A percentile compares a stretch with the other conserved stretches of the same genome.
phyloP scores from a whole-genome alignment of 768 basidiomycete species.

The Leccinum arenicola region DNA sequence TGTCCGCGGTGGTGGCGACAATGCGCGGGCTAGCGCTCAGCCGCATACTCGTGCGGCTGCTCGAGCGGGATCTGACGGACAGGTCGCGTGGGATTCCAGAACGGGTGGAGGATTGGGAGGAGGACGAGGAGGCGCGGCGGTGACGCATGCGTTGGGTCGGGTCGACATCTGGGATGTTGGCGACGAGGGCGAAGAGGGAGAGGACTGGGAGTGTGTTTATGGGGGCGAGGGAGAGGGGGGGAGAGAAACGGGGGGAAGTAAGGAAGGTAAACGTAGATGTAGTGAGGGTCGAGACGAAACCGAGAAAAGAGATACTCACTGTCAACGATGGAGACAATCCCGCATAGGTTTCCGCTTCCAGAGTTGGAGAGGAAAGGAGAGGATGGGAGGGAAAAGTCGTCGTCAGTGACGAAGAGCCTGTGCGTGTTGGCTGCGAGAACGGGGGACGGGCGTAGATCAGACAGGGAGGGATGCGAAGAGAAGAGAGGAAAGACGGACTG shows the following conservation, averaged over 20 bases:
- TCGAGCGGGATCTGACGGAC: conserved; percentile 38
- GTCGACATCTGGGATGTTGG: conserved; percentile 71
- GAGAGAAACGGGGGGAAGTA: not conserved
- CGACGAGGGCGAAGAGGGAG: conserved; percentile 73
- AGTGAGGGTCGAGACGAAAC: not conserved
- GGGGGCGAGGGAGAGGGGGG: not conserved
- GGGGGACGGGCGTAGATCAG: not conserved
- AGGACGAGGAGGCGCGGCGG: conserved; percentile 72
- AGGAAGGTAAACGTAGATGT: not conserved
- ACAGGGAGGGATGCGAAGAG: not conserved
- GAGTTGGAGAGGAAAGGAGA: conserved; percentile 44
- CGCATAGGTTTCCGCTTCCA: conserved; percentile 50
- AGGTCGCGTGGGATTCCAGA: conserved; percentile 39
- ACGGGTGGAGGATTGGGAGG: conserved; percentile 48
- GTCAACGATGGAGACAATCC: conserved; percentile 82
- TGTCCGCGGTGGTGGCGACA: conserved; percentile 28
- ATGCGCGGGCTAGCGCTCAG: conserved; percentile 33
- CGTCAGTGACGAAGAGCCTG: conserved; percentile 70
- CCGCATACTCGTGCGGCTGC: conserved; percentile 39
- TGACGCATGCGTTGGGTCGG: conserved; percentile 77
- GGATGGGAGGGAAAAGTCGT: conserved; percentile 47
- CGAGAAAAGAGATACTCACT: conserved; percentile 44
- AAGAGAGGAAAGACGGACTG: conserved; percentile 45
- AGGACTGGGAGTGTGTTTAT: conserved; percentile 46
- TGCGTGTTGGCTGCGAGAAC: conserved; percentile 65